phyloP scores from a whole-genome alignment of 805 yeast genomes.

The Candida stauntonica region DNA sequence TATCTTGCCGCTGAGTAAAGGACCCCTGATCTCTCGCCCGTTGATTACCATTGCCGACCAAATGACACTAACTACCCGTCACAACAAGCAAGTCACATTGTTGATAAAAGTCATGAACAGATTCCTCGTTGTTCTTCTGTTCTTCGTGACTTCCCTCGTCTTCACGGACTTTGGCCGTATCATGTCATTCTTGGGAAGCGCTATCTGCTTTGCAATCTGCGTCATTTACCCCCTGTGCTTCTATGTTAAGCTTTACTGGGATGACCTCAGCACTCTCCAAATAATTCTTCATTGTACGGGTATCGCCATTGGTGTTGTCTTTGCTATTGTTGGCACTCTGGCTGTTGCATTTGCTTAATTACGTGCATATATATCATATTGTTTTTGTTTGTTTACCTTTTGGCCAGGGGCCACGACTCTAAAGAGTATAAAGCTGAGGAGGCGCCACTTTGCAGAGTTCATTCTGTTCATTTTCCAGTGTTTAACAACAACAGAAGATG shows the following conservation, averaged over 20 bases:
- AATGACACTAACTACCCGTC: constrained; percentile 11
- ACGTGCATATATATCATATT: neutral
- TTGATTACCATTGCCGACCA: constrained; percentile 59
- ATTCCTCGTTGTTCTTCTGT: constrained; percentile 25
- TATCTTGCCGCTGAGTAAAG: constrained; percentile 68
- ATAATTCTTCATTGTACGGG: constrained; percentile 14
- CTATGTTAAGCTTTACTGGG: constrained; percentile 47
- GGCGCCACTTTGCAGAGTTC: no score
- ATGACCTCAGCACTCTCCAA: constrained; percentile 30
- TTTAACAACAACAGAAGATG: constrained; percentile 4
- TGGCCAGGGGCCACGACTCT: constrained; percentile 1
- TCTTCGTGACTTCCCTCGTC: constrained; percentile 48
- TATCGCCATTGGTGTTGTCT: constrained; percentile 5
- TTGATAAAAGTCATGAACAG: constrained; percentile 16
- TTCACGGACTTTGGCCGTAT: constrained; percentile 71
- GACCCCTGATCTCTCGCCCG: constrained; percentile 72
- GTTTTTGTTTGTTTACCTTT: constrained; percentile 2
- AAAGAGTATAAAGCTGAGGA: no score
- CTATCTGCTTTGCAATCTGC: constrained; percentile 71
- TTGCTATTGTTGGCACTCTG: constrained; percentile 24
- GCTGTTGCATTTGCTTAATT: constrained; percentile 23
- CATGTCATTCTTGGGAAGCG: constrained; percentile 69
- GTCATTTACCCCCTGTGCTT: constrained; percentile 64
- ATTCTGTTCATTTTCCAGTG: neutral
- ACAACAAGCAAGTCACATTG: neutral